A percentile compares a stretch with the other conserved stretches of the same genome.
phyloP scores from a whole-genome alignment of 2,329 filamentous ascomycete genomes.

The Curvularia spicifera region DNA sequence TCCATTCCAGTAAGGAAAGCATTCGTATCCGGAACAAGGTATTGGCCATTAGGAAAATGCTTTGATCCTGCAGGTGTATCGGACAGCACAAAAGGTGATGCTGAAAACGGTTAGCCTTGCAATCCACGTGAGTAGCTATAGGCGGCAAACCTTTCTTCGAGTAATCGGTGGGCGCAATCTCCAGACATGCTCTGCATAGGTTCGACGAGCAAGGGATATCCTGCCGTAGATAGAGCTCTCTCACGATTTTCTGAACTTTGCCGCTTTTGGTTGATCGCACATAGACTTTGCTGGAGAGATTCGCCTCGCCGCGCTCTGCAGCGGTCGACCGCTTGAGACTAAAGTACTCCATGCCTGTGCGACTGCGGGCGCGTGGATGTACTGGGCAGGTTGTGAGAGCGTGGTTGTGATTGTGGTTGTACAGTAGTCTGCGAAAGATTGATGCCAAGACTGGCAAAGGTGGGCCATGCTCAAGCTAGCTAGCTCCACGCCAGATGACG shows the following conservation, averaged over 20 bases:
- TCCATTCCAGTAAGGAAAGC: slow-evolving; percentile 96
- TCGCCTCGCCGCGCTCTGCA: slow-evolving; percentile 65
- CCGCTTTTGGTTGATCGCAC: slow-evolving; percentile 93
- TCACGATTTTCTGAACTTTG: slow-evolving; percentile 98
- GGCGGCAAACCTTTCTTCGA: slow-evolving; percentile 69
- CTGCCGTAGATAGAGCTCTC: slow-evolving; percentile 92
- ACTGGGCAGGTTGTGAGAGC: neutral
- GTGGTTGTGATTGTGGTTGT: slow-evolving; percentile 23
- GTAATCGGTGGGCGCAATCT: slow-evolving; percentile 78
- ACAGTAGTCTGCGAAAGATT: slow-evolving; percentile 26
- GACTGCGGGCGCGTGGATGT: slow-evolving; percentile 10
- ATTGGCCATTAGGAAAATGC: slow-evolving; percentile 84
- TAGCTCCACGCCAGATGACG: slow-evolving; percentile 42
- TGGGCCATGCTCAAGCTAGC: slow-evolving; percentile 21
- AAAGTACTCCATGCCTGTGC: slow-evolving; percentile 45
- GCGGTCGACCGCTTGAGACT: slow-evolving; percentile 66
- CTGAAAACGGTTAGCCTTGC: slow-evolving; percentile 55
- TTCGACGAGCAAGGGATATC: slow-evolving; percentile 97
- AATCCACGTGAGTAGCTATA: slow-evolving; percentile 14
- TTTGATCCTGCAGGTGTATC: slow-evolving; percentile 85
- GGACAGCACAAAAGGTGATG: slow-evolving; percentile 83
- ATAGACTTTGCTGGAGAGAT: slow-evolving; percentile 93
- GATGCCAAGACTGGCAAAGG: slow-evolving; percentile 40
- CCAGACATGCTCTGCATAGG: slow-evolving; percentile 78
- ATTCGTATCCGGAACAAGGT: slow-evolving; percentile 95